Evolutionary conservation across 768 basidiomycete genomes (phyloP).

Genomic region (Leucocoprinus birnbaumii): DNA sequence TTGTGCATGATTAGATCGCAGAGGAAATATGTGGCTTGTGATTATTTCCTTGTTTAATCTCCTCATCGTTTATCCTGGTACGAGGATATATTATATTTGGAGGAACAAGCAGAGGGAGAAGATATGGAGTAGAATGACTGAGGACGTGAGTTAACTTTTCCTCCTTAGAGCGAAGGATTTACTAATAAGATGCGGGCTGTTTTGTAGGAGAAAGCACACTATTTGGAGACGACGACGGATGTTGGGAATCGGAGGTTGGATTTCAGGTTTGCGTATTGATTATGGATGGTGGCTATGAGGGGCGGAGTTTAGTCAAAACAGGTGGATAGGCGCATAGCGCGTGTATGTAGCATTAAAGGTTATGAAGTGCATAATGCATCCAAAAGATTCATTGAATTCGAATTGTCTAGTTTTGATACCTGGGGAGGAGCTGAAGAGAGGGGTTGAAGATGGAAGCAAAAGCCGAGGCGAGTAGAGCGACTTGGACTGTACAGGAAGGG

Average conservation of each 20-base stretch:
- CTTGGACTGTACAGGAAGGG: too few relatives aligned
- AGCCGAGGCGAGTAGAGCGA: too few relatives aligned
- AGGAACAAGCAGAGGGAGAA: slow-evolving; percentile 50
- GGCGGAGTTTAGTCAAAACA: too few relatives aligned
- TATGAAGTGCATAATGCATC: too few relatives aligned
- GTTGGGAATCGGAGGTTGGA: slow-evolving; percentile 60
- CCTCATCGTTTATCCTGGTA: slow-evolving; percentile 48
- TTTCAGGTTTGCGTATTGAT: slow-evolving; percentile 59
- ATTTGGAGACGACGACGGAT: slow-evolving; percentile 57
- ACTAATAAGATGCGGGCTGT: neutral
- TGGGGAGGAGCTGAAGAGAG: too few relatives aligned
- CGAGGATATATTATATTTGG: slow-evolving; percentile 56
- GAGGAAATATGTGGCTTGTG: slow-evolving; percentile 58
- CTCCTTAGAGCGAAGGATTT: neutral
- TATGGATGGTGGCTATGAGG: neutral
- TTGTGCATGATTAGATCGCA: slow-evolving; percentile 50
- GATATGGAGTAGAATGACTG: slow-evolving; percentile 57
- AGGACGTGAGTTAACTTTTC: slow-evolving; percentile 30
- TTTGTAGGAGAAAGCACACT: slow-evolving; percentile 48
- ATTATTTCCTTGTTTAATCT: slow-evolving; percentile 48
- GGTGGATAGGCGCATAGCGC: too few relatives aligned
- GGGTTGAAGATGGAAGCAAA: too few relatives aligned
- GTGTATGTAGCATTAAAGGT: too few relatives aligned
- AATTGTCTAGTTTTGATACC: too few relatives aligned
- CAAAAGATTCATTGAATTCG: too few relatives aligned